A percentile compares a stretch with the other conserved stretches of the same genome.
These are phyloP conservation scores for Monosporascus sp. DNA, from an alignment of 2,329 filamentous ascomycete species.

Conservation along the genomic window DNA sequence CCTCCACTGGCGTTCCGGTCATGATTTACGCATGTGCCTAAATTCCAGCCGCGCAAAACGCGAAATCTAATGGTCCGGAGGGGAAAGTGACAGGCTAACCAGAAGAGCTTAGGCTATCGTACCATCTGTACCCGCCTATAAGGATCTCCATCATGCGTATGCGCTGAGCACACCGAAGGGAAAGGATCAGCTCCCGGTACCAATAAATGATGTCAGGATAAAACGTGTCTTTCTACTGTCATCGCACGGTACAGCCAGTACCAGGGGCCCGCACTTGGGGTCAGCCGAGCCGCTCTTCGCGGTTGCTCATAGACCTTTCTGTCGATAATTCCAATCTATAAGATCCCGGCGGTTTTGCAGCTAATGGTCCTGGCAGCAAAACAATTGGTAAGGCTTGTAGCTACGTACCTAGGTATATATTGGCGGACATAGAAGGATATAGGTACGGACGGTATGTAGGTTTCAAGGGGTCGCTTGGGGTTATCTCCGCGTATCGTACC, in stretches of 20 bases:
- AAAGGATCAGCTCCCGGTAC: neutral
- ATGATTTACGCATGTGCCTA: too few relatives aligned
- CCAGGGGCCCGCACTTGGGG: neutral
- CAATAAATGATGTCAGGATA: neutral
- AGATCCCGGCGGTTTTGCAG: too few relatives aligned
- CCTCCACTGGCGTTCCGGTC: too few relatives aligned
- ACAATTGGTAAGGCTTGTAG: too few relatives aligned
- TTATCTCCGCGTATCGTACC: neutral
- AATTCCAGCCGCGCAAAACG: too few relatives aligned
- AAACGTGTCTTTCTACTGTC: neutral
- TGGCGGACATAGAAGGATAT: too few relatives aligned
- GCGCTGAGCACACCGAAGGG: neutral
- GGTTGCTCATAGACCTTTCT: too few relatives aligned
- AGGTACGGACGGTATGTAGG: too few relatives aligned
- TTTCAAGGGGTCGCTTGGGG: neutral
- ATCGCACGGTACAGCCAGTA: neutral
- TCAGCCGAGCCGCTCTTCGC: too few relatives aligned
- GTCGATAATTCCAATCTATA: too few relatives aligned
- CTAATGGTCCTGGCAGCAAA: too few relatives aligned
- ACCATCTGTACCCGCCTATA: neutral
- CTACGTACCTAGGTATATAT: neutral
- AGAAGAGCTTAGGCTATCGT: neutral
- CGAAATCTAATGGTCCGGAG: too few relatives aligned
- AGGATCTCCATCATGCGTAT: neutral
- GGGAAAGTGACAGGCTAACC: neutral